These are phyloP conservation scores for Cichorium intybus DNA, from an alignment of 140 eudicot genomes.

Conservation along the genomic window DNA sequence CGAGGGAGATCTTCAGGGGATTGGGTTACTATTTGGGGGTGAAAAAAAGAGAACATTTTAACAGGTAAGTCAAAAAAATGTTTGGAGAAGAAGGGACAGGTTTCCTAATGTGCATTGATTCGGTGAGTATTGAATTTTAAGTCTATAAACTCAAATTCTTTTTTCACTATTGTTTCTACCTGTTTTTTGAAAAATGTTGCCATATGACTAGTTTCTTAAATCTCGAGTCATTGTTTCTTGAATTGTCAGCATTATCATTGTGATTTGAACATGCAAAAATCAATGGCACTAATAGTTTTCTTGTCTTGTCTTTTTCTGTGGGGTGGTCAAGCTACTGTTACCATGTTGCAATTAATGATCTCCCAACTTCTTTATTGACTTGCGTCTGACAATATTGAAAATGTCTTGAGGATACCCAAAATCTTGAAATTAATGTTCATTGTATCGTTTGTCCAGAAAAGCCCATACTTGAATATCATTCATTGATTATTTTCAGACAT, in stretches of 20 bases:
- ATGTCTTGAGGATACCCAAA: not conserved
- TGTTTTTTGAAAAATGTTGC: constrained; percentile 55
- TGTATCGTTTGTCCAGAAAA: not conserved
- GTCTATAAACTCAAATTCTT: constrained; percentile 12
- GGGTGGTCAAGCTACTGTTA: constrained; percentile 18
- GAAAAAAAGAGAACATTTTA: constrained; percentile 9
- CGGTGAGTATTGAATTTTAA: constrained; percentile 30
- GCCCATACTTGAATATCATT: not conserved
- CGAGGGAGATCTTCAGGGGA: constrained; percentile 15
- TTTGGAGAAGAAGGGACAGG: constrained; percentile 44
- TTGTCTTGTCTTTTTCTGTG: not conserved
- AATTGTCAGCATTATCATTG: constrained; percentile 23
- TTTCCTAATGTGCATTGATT: constrained; percentile 23
- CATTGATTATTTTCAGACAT: not conserved
- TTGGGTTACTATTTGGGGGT: constrained; percentile 13
- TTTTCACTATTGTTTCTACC: constrained; percentile 18
- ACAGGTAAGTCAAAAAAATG: constrained; percentile 23
- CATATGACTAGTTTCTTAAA: constrained; percentile 18
- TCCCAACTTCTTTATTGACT: not conserved
- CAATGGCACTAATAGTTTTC: not conserved
- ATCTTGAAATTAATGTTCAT: not conserved
- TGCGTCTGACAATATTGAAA: not conserved
- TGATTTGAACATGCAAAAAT: constrained; percentile 24
- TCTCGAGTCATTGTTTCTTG: constrained; percentile 23
- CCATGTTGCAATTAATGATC: constrained; percentile 10